A percentile compares a stretch with the other conserved stretches of the same genome.
phyloP scores from a whole-genome alignment of 164 flowering plant genomes.

The Berberis vulgaris region DNA sequence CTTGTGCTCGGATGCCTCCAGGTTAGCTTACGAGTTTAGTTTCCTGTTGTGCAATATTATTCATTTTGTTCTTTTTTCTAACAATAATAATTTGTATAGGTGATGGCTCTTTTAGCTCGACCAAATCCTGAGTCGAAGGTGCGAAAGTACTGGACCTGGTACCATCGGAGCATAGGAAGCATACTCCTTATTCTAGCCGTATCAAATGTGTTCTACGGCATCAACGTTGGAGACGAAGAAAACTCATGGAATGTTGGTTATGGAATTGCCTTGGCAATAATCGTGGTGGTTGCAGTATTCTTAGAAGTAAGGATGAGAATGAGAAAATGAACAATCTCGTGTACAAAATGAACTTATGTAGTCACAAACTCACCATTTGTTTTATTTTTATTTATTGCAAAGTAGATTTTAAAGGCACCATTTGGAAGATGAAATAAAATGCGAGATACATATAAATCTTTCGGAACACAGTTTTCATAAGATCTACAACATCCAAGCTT shows the following conservation, averaged over 20 bases:
- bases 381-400: no score
- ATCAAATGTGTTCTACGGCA: constrained; percentile 59
- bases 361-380: no score
- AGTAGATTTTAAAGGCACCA: no score
- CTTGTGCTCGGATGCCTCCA: constrained; percentile 58
- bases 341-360: no score
- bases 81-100: not conserved
- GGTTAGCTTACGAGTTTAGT: constrained; percentile 21
- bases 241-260: constrained; percentile 43
- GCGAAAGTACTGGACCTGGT: constrained; percentile 73
- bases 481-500: no score
- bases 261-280: constrained; percentile 31
- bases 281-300: constrained; percentile 20
- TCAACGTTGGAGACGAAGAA: constrained; percentile 41
- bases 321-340: constrained; percentile 1
- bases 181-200: constrained; percentile 29
- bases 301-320: constrained; percentile 33
- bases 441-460: no score
- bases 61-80: not conserved
- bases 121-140: constrained; percentile 44
- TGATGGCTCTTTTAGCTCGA: constrained; percentile 32
- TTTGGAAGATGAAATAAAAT: no score
- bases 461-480: no score
- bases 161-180: constrained; percentile 50
- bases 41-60: not conserved